Base-by-base conservation (phyloP, 148 eudicot species). In the Silene uniflora region DNA sequence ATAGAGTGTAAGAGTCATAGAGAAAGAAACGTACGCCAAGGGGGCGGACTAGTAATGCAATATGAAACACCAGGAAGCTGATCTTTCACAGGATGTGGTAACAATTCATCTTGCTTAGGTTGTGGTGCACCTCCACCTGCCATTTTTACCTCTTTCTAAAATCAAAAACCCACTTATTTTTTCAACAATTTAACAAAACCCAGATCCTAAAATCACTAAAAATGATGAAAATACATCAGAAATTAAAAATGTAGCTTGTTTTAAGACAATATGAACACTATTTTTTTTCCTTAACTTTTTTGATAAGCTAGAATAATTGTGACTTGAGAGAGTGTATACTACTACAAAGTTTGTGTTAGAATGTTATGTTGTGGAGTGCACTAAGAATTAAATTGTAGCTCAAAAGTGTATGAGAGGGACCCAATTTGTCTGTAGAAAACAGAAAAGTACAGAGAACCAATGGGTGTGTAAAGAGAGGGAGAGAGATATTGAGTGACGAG, bases 41-140 rank as follows among this genome's bases (percentile, higher is more conserved):
- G 97, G 18, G 97, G 97, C 42, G 97, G 97, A 46, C 97, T 92
- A 7, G 96, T 89, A 71, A 92, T 92, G 85, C 97, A 92, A 62
- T 85, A 92, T 76, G 97, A 89, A 61, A 90, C 86, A 8, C 78
- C 80, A 23, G 93, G 91, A 12, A 89, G 88, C 73, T 93, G 98
- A 77, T 93, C 98, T 82, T 91, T 93, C 21, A 80, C 88, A 21
- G 96, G 93, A 80, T 90, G 96, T 72, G 98, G 93, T 23, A 47
- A 74, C 72, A 83, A 22, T 55, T 93, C 98, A 59, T 90, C 96
- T 69, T 87, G 93, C 70, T 93, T 93, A 1, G 98, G 98, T 61
- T 83, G 90, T 39, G 98, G 91, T 24, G 76, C 79, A 23, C 83
- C 94, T 24, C 89, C 76, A 7, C 82, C 83, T 21, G 87, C 85